phyloP scores from a whole-genome alignment of 2,329 filamentous ascomycete genomes.

The Paraphoma sp. region DNA sequence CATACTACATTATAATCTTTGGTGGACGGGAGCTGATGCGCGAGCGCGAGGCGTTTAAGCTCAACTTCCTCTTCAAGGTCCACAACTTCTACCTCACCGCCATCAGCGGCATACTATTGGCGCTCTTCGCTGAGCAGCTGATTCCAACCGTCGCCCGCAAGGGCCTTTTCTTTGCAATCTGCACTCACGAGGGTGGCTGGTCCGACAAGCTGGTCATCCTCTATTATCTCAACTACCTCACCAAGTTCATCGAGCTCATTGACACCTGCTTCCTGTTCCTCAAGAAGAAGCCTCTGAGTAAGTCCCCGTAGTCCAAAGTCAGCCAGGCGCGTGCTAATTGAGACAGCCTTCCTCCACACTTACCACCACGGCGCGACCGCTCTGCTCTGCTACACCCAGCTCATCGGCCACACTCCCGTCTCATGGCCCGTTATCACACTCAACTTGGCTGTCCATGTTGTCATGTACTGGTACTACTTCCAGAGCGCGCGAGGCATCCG shows the following conservation, averaged over 20 bases:
- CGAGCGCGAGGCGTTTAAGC: conserved; percentile 81
- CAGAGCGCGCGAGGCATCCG: conserved; percentile 93
- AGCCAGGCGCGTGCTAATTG: conserved; percentile 23
- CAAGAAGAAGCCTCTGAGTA: conserved; percentile 98
- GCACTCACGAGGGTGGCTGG: conserved; percentile 83
- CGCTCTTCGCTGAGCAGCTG: conserved; percentile 89
- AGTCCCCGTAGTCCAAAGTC: conserved; percentile 25
- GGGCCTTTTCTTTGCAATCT: conserved; percentile 90
- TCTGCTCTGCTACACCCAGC: conserved; percentile 96
- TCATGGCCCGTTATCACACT: conserved; percentile 94
- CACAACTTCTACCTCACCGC: conserved; percentile 95
- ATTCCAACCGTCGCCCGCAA: conserved; percentile 80
- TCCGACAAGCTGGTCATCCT: conserved; percentile 90
- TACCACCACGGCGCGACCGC: conserved; percentile 98
- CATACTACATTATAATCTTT: conserved; percentile 94
- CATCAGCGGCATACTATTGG: conserved; percentile 81
- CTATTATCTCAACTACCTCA: conserved; percentile 98
- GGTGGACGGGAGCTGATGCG: conserved; percentile 93
- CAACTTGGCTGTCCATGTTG: conserved; percentile 92
- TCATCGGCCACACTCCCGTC: conserved; percentile 89
- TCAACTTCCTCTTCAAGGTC: conserved; percentile 88
- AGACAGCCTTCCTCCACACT: conserved; percentile 86
- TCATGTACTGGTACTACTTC: conserved; percentile 99
- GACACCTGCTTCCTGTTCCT: conserved; percentile 97
- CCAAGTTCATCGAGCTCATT: conserved; percentile 94